Conservation (phyloP, 2,329 filamentous ascomycete species). For the Pyrenophora graminea region DNA sequence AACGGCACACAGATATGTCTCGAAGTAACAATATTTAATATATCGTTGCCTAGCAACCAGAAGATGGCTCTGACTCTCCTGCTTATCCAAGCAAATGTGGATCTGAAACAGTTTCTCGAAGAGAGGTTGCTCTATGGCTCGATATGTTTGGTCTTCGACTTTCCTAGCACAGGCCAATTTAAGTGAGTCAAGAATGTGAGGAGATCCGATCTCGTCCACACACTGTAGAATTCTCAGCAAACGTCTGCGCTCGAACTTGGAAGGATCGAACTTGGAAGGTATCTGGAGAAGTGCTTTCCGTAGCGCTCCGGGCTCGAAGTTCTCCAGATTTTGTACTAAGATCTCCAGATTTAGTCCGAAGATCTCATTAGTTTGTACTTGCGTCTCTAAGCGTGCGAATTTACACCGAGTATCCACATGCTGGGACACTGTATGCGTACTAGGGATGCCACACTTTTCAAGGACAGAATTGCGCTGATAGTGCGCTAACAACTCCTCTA, state of each 20-base stretch:
- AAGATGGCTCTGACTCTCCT: conserved; percentile 8
- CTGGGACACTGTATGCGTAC: not conserved
- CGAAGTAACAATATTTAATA: conserved; percentile 14
- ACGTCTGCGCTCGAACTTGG: too few species aligned
- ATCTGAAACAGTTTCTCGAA: conserved; percentile 6
- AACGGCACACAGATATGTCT: conserved; percentile 11
- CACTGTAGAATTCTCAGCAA: conserved; percentile 8
- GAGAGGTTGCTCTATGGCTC: conserved; percentile 2
- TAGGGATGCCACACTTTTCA: conserved; percentile 1
- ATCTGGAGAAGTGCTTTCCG: not conserved
- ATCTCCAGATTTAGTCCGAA: too few species aligned
- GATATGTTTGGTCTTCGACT: not conserved
- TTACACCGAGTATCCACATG: not conserved
- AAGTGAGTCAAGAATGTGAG: conserved; percentile 6
- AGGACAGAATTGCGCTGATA: conserved; percentile 5
- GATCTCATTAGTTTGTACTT: conserved; percentile 1
- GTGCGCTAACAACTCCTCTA: conserved; percentile 4
- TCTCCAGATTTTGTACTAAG: conserved; percentile 3
- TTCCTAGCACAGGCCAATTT: not conserved
- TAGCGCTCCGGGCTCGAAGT: not conserved
- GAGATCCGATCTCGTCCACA: conserved; percentile 8
- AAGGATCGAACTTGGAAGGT: not conserved
- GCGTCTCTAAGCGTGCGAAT: not conserved
- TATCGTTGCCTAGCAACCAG: conserved; percentile 5
- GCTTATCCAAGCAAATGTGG: conserved; percentile 5